These are phyloP conservation scores for Curvularia lunata DNA, from an alignment of 2,329 filamentous ascomycete species.

Conservation along the genomic window DNA sequence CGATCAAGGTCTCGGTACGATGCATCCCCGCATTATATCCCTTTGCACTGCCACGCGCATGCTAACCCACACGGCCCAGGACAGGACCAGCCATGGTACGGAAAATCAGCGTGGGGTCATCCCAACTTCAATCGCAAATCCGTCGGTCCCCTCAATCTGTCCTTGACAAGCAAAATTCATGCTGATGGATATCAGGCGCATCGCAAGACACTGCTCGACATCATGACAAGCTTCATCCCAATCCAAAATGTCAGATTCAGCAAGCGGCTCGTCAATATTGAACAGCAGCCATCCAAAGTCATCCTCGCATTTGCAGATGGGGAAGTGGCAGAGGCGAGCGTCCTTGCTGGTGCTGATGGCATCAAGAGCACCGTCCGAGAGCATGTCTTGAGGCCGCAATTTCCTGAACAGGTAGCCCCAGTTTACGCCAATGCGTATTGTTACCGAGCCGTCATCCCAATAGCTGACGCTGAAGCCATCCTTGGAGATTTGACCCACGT, in stretches of 20 bases:
- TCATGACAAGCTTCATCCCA: slow-evolving; percentile 56
- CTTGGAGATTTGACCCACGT: slow-evolving; percentile 42
- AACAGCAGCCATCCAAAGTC: slow-evolving; percentile 31
- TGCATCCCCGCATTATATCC: too few relatives aligned
- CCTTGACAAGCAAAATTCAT: neutral
- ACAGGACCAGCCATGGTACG: slow-evolving; percentile 10
- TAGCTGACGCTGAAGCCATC: slow-evolving; percentile 49
- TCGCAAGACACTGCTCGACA: slow-evolving; percentile 52
- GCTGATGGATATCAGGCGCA: slow-evolving; percentile 48
- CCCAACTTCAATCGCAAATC: slow-evolving; percentile 6
- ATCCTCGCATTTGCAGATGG: slow-evolving; percentile 27
- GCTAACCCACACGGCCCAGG: too few relatives aligned
- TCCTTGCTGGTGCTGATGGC: slow-evolving; percentile 57
- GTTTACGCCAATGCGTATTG: slow-evolving; percentile 36
- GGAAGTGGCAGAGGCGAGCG: slow-evolving; percentile 45
- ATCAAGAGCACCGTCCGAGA: slow-evolving; percentile 48
- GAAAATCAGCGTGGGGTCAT: slow-evolving; percentile 39
- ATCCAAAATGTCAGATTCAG: slow-evolving; percentile 35
- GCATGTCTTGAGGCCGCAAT: slow-evolving; percentile 24
- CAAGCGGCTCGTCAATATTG: slow-evolving; percentile 31
- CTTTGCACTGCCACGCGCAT: too few relatives aligned
- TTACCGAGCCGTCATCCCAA: slow-evolving; percentile 39
- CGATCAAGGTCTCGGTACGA: slow-evolving; percentile 47
- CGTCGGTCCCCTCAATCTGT: neutral
- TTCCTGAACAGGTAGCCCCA: slow-evolving; percentile 28